Evolutionary conservation across 176 grass and related monocot species (phyloP), one percentile per base, ranked within the genome.

Genomic region (Oryza brachyantha): DNA sequence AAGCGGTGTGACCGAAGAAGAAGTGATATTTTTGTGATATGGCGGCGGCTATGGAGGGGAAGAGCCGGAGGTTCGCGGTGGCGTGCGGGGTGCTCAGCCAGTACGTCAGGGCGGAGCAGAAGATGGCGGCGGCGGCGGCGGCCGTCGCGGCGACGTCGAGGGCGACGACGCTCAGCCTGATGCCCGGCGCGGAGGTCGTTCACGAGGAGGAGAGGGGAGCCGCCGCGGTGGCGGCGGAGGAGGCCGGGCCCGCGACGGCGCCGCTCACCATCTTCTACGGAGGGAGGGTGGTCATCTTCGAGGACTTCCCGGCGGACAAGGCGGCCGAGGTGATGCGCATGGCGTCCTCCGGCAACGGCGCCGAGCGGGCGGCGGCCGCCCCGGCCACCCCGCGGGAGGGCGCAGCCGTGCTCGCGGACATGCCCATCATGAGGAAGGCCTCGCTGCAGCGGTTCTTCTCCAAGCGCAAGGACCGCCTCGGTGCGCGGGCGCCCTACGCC

Each of bases 391-490:
- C 35, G 3, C 69, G 50, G 24, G 11, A 13, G 67, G 54, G 54
- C 54, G 41, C 66, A 5, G 41, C 74, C 8, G 75, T n/a, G 63
- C 86, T 83, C 42, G 76, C 83, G 66, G 89, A 93, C 90, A 43
- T 97, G 72, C 94, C 94, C 61, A 88, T 97, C 81, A 86, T 86
- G 59, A 83, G 89, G 68, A 97, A 90, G 84, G 88, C 74, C 25
- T 97, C 94, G 8, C 89, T 97, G 85, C 91, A 90, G 70, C 79
- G 94, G 38, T 97, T 97, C 86, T 85, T 97, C 7, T 89, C 88
- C 84, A 97, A 97, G 82, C 90, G 94, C 88, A 97, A 94, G 84
- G 89, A 94, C 77, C 83, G 94, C 42, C 83, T 90, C 38, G 85
- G 39, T 29, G 78, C 71, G 38, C 63, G 59, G 27, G 84, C 74